Base-by-base conservation (phyloP, 345 rosid genomes). In the Populus deltoides region DNA sequence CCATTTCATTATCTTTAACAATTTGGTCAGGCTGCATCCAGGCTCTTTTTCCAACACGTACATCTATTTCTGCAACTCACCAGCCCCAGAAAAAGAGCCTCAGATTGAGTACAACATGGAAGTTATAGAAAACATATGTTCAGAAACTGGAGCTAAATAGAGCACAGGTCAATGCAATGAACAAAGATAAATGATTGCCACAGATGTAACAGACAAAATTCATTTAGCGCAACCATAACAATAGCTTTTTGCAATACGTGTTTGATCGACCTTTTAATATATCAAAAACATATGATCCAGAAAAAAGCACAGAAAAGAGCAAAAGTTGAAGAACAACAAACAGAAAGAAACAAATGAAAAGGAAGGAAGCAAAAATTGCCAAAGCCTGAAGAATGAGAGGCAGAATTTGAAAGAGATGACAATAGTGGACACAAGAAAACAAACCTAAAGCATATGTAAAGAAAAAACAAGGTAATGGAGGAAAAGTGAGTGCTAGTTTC, bases 31-130 rank as follows among this genome's bases (percentile, higher is more conserved):
- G 79, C 86, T 81, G 88, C 78, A 90, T 68, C 69, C 97, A 89
- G 36, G 91, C 90, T 90, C 98, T 90, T 89, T 96, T 93, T 41
- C 89, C 85, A 79, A 87, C 85, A 83, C 84, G 93, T 77, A 79
- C 76, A 78, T 90, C 93, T 73, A 86, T 81, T 80, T 91, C 92
- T 91, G 90, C 77, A 80, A 73, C 81, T 84, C 57, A 71, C 24
- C 39, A 75, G 69, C 47, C 70, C 66, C 81, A 82, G 36, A 71
- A 70, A 76, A 80, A 68, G 51, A 25, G 61, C 49, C 66, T 79
- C 72, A 73, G 68, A 77, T 68, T 51, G 68, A 76, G 20, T 45
- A 73, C 51, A 68, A 79, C 43, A 55, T 74, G 24, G 36, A 62
- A 51, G 73, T 41, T 41, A 43, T 13, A 78, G 55, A 72, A 71